These are phyloP conservation scores for Aegilops bicornis DNA, from an alignment of 176 grass and related monocot species.

Conservation along the genomic window DNA sequence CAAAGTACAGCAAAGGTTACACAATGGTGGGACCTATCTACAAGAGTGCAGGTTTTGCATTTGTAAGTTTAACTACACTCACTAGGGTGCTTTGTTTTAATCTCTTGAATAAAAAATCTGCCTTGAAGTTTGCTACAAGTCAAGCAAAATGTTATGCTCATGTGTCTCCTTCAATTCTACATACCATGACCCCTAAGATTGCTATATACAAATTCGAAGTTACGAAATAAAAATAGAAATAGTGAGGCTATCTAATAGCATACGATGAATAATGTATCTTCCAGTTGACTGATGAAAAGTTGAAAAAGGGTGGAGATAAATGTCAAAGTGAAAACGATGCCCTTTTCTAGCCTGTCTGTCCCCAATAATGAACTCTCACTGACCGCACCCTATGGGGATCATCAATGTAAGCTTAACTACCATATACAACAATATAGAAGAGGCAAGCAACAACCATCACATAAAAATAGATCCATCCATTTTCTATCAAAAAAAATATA, in stretches of 20 bases:
- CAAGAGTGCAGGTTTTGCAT: constrained; percentile 47
- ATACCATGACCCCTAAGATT: background rate
- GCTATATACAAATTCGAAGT: background rate
- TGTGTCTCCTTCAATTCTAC: background rate
- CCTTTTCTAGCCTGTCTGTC: too few species aligned
- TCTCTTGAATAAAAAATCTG: background rate
- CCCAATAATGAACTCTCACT: too few species aligned
- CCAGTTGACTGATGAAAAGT: background rate
- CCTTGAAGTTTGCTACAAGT: background rate
- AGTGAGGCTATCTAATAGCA: background rate
- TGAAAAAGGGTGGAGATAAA: background rate
- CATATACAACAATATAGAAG: too few species aligned
- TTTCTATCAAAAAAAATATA: too few species aligned
- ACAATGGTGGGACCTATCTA: constrained; percentile 46
- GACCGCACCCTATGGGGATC: too few species aligned
- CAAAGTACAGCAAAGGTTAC: constrained; percentile 26
- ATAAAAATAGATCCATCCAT: too few species aligned
- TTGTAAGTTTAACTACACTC: background rate
- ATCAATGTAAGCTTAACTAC: too few species aligned
- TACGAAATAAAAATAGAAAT: background rate
- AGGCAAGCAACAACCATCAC: too few species aligned
- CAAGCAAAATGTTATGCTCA: background rate
- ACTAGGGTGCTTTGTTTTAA: background rate
- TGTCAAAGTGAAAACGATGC: too few species aligned
- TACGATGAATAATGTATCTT: background rate